phyloP scores from a whole-genome alignment of 768 basidiomycete genomes.

The Naganishia antarctica region DNA sequence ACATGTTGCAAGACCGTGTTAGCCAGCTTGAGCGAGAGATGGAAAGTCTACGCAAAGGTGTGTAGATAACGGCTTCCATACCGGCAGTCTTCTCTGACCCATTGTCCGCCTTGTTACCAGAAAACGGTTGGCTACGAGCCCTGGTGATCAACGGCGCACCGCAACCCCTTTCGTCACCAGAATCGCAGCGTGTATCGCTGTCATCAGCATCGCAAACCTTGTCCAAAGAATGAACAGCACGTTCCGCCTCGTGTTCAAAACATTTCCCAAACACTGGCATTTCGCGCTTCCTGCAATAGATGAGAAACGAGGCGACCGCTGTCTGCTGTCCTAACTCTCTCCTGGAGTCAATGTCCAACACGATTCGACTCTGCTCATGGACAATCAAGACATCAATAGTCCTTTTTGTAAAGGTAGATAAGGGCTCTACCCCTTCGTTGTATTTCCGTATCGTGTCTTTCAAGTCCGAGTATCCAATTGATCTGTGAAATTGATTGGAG shows the following conservation, averaged over 20 bases:
- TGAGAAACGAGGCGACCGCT: constrained; percentile 13
- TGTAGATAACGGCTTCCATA: neutral
- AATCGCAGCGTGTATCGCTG: constrained; percentile 4
- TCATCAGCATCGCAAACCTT: neutral
- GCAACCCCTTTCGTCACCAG: constrained; percentile 27
- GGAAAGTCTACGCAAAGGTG: constrained; percentile 28
- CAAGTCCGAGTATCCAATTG: no score
- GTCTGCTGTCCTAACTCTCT: constrained; percentile 5
- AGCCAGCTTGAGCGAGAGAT: constrained; percentile 24
- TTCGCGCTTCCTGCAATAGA: neutral
- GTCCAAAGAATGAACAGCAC: neutral
- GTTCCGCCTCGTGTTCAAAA: no score
- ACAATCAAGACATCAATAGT: constrained; percentile 9
- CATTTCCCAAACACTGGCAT: no score
- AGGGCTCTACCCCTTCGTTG: constrained; percentile 24
- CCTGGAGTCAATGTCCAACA: constrained; percentile 11
- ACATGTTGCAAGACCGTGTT: constrained; percentile 25
- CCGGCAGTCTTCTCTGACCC: neutral
- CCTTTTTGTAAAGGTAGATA: constrained; percentile 10
- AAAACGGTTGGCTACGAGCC: constrained; percentile 29
- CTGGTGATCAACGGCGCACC: constrained; percentile 29
- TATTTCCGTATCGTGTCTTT: neutral
- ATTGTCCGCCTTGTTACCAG: no score
- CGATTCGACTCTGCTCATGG: constrained; percentile 21
- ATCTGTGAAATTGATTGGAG: no score